Conservation (phyloP, 2,329 filamentous ascomycete species). For the Cercospora sesami region DNA sequence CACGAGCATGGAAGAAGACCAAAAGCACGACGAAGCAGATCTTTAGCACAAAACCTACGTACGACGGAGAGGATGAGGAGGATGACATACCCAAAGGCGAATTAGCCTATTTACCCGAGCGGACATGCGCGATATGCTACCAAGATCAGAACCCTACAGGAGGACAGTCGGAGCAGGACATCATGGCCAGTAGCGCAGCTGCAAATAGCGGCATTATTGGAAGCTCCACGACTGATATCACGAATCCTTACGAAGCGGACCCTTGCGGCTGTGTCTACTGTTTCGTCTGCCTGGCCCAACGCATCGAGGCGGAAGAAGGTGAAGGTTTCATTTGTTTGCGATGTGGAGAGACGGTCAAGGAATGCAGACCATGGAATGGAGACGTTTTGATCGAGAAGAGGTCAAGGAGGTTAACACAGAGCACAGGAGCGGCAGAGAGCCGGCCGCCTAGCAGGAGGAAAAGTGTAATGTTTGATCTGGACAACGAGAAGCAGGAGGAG, state of each 20-base stretch:
- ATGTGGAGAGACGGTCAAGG: constrained; percentile 78
- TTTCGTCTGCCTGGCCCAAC: constrained; percentile 89
- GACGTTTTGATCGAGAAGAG: constrained; percentile 64
- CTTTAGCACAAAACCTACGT: constrained; percentile 41
- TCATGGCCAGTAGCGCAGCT: constrained; percentile 56
- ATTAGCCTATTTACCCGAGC: constrained; percentile 80
- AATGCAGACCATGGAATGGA: constrained; percentile 88
- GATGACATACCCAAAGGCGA: constrained; percentile 57
- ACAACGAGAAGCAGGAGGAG: constrained; percentile 26
- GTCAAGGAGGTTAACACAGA: constrained; percentile 16
- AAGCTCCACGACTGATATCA: constrained; percentile 87
- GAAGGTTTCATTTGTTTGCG: constrained; percentile 91
- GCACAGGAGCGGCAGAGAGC: constrained; percentile 21
- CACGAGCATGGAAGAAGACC: constrained; percentile 79
- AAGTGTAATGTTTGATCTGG: constrained; percentile 35
- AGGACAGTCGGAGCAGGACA: constrained; percentile 67
- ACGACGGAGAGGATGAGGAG: constrained; percentile 47
- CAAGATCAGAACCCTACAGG: constrained; percentile 78
- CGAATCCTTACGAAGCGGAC: constrained; percentile 90
- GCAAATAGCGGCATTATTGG: constrained; percentile 71
- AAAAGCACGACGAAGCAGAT: constrained; percentile 59
- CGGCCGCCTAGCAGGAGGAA: constrained; percentile 37
- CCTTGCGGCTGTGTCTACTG: constrained; percentile 93
- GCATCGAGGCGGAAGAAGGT: constrained; percentile 87
- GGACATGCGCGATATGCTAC: constrained; percentile 96